Conservation (phyloP, 2,329 filamentous ascomycete species). For the Colletotrichum euphorbiae region DNA sequence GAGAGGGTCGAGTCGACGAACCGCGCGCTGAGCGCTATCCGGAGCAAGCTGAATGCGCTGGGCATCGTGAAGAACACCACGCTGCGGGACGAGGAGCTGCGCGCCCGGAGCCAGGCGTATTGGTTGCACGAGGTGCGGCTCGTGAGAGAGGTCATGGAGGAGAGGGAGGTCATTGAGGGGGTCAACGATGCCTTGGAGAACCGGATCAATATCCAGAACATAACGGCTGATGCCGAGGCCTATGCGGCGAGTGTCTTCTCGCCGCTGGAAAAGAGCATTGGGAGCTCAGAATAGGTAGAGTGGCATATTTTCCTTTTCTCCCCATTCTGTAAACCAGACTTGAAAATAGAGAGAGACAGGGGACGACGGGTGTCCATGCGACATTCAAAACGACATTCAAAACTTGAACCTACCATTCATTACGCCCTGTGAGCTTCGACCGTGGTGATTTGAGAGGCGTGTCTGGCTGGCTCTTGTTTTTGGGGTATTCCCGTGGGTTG, state of each 20-base stretch:
- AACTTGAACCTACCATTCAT: no score
- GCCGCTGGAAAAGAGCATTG: constrained; percentile 43
- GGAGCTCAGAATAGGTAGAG: constrained; percentile 28
- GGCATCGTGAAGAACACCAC: constrained; percentile 85
- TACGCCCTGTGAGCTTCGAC: no score
- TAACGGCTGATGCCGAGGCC: constrained; percentile 72
- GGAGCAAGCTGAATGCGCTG: constrained; percentile 77
- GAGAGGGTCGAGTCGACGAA: constrained; percentile 74
- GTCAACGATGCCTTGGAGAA: constrained; percentile 75
- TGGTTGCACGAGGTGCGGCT: constrained; percentile 82
- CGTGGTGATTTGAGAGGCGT: no score
- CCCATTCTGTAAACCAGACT: background rate
- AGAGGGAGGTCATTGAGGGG: constrained; percentile 78
- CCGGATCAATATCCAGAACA: constrained; percentile 70
- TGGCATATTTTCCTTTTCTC: background rate
- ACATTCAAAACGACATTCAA: background rate
- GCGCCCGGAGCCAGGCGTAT: constrained; percentile 75
- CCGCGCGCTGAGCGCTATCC: constrained; percentile 67
- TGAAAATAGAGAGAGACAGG: background rate
- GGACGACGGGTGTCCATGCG: no score
- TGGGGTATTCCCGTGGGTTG: no score
- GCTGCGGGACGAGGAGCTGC: constrained; percentile 77
- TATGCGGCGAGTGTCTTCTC: constrained; percentile 63
- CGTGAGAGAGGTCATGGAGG: constrained; percentile 82
- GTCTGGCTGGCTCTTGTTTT: no score